A percentile compares a stretch with the other conserved stretches of the same genome.
These are phyloP conservation scores for Theobroma cacao DNA, from an alignment of 345 rosid species.

Conservation along the genomic window DNA sequence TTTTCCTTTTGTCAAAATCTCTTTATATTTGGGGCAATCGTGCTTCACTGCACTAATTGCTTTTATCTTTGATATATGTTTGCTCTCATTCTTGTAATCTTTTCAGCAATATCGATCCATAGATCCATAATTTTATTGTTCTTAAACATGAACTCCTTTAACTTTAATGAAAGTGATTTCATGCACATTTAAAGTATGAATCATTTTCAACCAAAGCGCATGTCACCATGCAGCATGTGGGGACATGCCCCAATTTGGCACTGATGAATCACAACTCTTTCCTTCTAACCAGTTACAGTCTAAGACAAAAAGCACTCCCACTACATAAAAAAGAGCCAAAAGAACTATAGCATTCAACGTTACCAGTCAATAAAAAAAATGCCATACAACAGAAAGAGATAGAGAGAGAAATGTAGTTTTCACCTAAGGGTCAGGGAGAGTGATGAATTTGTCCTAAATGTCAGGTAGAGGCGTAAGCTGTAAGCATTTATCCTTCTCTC, in stretches of 20 bases:
- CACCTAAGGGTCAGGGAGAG: not conserved
- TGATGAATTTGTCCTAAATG: not conserved
- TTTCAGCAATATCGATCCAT: not conserved
- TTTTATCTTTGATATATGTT: not conserved
- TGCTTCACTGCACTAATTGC: not conserved
- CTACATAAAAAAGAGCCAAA: not conserved
- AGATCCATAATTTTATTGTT: not conserved
- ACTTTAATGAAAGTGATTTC: not conserved
- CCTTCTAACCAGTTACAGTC: not conserved
- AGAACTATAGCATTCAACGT: not conserved
- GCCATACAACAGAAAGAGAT: not conserved
- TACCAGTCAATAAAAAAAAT: not conserved
- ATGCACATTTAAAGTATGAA: not conserved
- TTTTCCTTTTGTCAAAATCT: not conserved
- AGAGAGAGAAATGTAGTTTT: not conserved
- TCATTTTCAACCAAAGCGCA: not conserved
- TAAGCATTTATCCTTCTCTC: constrained; percentile 1
- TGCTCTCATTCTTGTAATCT: not conserved
- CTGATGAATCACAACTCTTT: not conserved
- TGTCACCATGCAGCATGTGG: not conserved
- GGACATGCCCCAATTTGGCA: not conserved
- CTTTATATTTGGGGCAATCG: not conserved
- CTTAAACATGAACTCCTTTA: not conserved
- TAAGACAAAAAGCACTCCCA: not conserved
- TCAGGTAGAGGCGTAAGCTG: not conserved